These are phyloP conservation scores for Apium graveolens DNA, from an alignment of 129 eudicot genomes.

Conservation along the genomic window DNA sequence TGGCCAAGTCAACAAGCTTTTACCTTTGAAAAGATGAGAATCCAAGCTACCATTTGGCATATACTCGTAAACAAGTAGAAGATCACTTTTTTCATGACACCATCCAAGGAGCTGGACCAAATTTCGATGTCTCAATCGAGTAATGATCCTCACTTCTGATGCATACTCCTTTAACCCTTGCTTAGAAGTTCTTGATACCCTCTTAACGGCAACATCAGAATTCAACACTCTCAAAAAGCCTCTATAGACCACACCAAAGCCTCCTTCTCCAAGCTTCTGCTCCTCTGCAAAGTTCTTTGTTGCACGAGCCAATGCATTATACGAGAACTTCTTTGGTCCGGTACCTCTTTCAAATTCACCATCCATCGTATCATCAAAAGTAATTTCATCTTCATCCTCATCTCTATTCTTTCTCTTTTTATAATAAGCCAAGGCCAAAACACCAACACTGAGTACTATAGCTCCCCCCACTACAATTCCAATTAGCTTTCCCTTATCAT, in stretches of 20 bases:
- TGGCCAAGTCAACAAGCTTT: constrained; percentile 13
- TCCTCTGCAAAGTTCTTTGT: constrained; percentile 19
- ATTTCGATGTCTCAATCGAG: constrained; percentile 26
- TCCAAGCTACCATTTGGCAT: constrained; percentile 23
- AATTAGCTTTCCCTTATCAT: not conserved
- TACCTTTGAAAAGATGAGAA: constrained; percentile 22
- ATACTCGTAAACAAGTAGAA: constrained; percentile 16
- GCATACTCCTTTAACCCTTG: constrained; percentile 30
- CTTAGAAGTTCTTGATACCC: constrained; percentile 17
- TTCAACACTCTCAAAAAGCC: constrained; percentile 11
- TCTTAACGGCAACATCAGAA: not conserved
- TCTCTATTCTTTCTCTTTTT: not conserved
- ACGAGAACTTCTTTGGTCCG: constrained; percentile 27
- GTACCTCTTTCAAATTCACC: constrained; percentile 19
- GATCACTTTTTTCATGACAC: constrained; percentile 8
- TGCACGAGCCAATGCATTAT: constrained; percentile 14
- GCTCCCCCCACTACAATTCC: constrained; percentile 8
- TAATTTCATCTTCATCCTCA: not conserved
- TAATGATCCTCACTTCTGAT: constrained; percentile 31
- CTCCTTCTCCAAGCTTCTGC: constrained; percentile 29
- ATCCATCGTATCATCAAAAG: constrained; percentile 13
- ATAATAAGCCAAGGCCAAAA: not conserved
- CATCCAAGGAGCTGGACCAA: constrained; percentile 3
- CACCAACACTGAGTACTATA: not conserved
- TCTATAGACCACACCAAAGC: constrained; percentile 14